Percentiles rank a stretch among this genome's conserved stretches.
Conservation (phyloP, 352 stramenopile species). For the Phytophthora capsici region DNA sequence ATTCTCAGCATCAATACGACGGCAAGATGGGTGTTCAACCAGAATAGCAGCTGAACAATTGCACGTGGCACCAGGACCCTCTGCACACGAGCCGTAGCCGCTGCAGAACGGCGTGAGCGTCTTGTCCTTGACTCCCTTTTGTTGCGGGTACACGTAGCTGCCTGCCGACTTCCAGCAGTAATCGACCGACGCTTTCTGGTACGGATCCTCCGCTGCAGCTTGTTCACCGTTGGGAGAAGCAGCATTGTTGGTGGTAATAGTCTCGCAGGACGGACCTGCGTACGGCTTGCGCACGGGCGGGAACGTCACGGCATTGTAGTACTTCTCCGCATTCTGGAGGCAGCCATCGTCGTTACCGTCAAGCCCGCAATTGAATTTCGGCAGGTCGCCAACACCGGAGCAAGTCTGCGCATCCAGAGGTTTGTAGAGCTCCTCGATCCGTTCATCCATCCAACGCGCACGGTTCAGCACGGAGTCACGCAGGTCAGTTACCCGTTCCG, state of each 20-base stretch:
- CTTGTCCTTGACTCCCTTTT: conserved; percentile 69
- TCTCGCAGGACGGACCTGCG: conserved; percentile 42
- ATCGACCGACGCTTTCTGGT: conserved; percentile 63
- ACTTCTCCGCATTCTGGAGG: conserved; percentile 56
- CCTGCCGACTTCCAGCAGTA: conserved; percentile 75
- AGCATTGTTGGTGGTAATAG: conserved; percentile 22
- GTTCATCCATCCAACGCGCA: conserved; percentile 76
- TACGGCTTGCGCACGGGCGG: conserved; percentile 62
- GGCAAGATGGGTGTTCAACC: conserved; percentile 58
- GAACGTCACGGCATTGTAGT: conserved; percentile 68
- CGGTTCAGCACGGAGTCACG: conserved; percentile 54
- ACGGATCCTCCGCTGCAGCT: conserved; percentile 22
- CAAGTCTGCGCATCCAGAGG: conserved; percentile 57
- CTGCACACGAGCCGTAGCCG: conserved; percentile 62
- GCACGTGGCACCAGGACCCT: conserved; percentile 66
- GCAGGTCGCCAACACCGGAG: conserved; percentile 64
- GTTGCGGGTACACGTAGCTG: conserved; percentile 60
- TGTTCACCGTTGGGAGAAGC: conserved; percentile 23
- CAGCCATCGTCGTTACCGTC: conserved; percentile 71
- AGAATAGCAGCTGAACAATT: conserved; percentile 51
- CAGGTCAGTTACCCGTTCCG: conserved; percentile 52
- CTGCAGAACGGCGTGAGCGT: conserved; percentile 68
- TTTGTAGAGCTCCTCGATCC: conserved; percentile 76
- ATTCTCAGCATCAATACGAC: conserved; percentile 72
- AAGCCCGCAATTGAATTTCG: conserved; percentile 72